phyloP scores from a whole-genome alignment of 352 stramenopile species.

The Phytophthora rubi region DNA sequence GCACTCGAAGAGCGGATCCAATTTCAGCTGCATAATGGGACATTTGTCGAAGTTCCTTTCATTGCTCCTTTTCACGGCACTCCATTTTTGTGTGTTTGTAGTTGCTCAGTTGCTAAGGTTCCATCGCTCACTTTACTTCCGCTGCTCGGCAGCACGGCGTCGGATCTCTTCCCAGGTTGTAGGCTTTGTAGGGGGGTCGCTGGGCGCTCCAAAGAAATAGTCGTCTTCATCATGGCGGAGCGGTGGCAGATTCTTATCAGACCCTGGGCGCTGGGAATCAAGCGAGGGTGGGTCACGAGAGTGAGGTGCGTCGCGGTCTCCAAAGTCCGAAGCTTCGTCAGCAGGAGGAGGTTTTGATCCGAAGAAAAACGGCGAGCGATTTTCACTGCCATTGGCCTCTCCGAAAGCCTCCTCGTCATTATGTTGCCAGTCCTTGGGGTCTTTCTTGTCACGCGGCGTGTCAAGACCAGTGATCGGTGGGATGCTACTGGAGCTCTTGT shows the following conservation, averaged over 20 bases:
- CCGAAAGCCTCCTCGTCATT: slow-evolving; percentile 26
- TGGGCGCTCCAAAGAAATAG: slow-evolving; percentile 52
- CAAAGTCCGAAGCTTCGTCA: slow-evolving; percentile 7
- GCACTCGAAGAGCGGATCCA: slow-evolving; percentile 10
- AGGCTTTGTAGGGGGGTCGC: slow-evolving; percentile 37
- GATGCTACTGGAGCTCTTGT: slow-evolving; percentile 23
- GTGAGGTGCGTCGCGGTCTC: slow-evolving; percentile 31
- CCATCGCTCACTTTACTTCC: slow-evolving; percentile 67
- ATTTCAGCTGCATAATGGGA: slow-evolving; percentile 6
- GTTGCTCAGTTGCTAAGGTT: neutral
- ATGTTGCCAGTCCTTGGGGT: slow-evolving; percentile 14
- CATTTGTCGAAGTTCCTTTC: neutral
- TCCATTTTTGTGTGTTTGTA: slow-evolving; percentile 4
- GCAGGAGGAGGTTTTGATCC: slow-evolving; percentile 27
- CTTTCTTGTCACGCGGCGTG: slow-evolving; percentile 22
- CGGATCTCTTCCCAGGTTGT: slow-evolving; percentile 86
- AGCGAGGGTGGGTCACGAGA: slow-evolving; percentile 48
- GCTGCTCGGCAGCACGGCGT: slow-evolving; percentile 51
- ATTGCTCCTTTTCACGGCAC: neutral
- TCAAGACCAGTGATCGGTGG: slow-evolving; percentile 40
- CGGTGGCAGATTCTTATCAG: slow-evolving; percentile 19
- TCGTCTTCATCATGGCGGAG: slow-evolving; percentile 55
- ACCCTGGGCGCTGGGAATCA: slow-evolving; percentile 12
- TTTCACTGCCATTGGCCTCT: slow-evolving; percentile 28
- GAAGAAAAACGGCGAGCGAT: slow-evolving; percentile 63